These are phyloP conservation scores for Raphanus hybrid DNA, from an alignment of 441 rosid species.

Conservation along the genomic window DNA sequence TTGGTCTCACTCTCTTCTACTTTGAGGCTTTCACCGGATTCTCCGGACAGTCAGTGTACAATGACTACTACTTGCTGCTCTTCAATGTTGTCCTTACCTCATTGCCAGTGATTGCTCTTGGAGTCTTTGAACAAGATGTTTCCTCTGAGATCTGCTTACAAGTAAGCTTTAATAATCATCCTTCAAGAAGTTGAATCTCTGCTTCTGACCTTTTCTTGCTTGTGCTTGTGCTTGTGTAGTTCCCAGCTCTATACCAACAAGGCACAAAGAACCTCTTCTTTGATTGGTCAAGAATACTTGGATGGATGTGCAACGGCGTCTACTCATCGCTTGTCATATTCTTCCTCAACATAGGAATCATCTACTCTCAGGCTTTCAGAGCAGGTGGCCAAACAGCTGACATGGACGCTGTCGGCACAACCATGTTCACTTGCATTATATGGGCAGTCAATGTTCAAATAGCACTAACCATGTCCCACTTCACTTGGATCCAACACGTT, in stretches of 20 bases:
- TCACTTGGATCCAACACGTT: conserved; percentile 95
- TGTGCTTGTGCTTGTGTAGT: conserved; percentile 46
- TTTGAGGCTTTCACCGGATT: conserved; percentile 69
- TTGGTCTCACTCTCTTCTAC: conserved; percentile 82
- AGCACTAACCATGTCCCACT: conserved; percentile 91
- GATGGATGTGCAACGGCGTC: conserved; percentile 91
- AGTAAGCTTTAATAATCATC: conserved; percentile 46
- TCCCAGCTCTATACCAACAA: conserved; percentile 71
- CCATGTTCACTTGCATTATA: conserved; percentile 92
- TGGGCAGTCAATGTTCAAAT: conserved; percentile 92
- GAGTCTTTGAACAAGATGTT: conserved; percentile 82
- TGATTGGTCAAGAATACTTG: conserved; percentile 61
- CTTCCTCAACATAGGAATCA: conserved; percentile 68
- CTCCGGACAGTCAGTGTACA: conserved; percentile 64
- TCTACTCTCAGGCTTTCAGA: conserved; percentile 74
- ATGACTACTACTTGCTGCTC: conserved; percentile 70
- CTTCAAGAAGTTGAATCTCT: not conserved
- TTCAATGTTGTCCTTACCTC: conserved; percentile 79
- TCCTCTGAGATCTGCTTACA: conserved; percentile 70
- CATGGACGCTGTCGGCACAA: conserved; percentile 83
- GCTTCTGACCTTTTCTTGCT: not conserved
- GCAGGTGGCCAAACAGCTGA: conserved; percentile 85
- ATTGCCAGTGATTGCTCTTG: conserved; percentile 73
- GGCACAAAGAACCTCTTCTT: conserved; percentile 66
- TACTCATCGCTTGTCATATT: conserved; percentile 75